phyloP scores from a whole-genome alignment of 2,329 filamentous ascomycete genomes.

The Pseudovirgaria hyperparasitica region DNA sequence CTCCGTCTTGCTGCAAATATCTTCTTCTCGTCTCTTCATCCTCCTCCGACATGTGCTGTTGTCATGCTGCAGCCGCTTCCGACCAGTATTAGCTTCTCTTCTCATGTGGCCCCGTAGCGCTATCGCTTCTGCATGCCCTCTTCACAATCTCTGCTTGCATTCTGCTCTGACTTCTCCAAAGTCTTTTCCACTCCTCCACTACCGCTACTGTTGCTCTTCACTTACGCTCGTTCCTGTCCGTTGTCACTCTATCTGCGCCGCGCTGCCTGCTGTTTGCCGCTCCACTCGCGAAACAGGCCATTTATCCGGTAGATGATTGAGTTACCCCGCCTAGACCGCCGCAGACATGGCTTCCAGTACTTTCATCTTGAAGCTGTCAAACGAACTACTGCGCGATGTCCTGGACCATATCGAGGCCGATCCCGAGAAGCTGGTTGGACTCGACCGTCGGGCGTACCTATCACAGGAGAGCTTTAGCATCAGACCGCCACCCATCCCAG shows the following conservation, averaged over 20 bases:
- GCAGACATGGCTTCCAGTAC: slow-evolving; percentile 11
- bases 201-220: background rate
- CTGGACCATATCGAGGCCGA: slow-evolving; percentile 40
- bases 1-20: too few species aligned
- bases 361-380: slow-evolving; percentile 27
- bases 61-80: too few species aligned
- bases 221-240: background rate
- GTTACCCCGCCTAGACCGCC: slow-evolving; percentile 15
- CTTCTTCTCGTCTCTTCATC: too few species aligned
- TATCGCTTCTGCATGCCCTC: too few species aligned
- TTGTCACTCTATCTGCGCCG: background rate
- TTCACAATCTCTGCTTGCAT: too few species aligned
- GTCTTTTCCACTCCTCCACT: too few species aligned
- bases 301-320: slow-evolving; percentile 14
- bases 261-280: background rate
- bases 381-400: slow-evolving; percentile 38
- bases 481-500: slow-evolving; percentile 28
- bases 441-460: slow-evolving; percentile 37
- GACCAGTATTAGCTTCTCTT: too few species aligned
- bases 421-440: slow-evolving; percentile 35
- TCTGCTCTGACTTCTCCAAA: too few species aligned
- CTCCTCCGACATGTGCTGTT: too few species aligned
- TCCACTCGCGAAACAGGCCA: background rate
- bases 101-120: too few species aligned
- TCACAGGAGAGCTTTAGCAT: slow-evolving; percentile 40